These are phyloP conservation scores for Wolfiporia cocos DNA, from an alignment of 1,284 basidiomycete species.

Conservation along the genomic window DNA sequence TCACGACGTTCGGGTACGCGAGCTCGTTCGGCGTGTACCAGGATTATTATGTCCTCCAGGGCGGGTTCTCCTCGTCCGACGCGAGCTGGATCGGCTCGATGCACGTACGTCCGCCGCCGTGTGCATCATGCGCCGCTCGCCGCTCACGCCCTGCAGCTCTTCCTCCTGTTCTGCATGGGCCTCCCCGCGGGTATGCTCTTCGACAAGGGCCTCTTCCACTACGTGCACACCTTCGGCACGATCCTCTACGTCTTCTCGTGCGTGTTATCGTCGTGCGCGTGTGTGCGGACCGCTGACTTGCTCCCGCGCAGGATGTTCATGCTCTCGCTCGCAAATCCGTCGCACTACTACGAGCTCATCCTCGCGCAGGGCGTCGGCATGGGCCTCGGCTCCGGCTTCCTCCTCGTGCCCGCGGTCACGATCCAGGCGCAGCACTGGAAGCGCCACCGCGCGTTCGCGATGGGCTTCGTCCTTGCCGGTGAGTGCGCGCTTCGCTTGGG, in stretches of 20 bases:
- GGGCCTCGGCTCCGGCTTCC: conserved; percentile 36
- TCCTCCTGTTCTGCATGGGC: conserved; percentile 23
- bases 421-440: conserved; percentile 11
- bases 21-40: conserved; percentile 40
- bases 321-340: conserved; percentile 17
- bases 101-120: conserved; percentile 20
- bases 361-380: conserved; percentile 34
- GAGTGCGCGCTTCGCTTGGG: too few species aligned
- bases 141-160: not conserved
- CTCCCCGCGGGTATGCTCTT: conserved; percentile 22
- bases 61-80: conserved; percentile 21
- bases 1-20: conserved; percentile 36
- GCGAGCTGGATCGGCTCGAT: conserved; percentile 37
- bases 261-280: too few species aligned
- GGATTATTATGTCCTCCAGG: conserved; percentile 33
- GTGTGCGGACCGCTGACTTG: not conserved
- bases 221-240: conserved; percentile 2
- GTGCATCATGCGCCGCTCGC: not conserved
- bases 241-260: conserved; percentile 8
- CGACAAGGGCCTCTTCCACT: conserved; percentile 14
- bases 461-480: conserved; percentile 23
- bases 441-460: conserved; percentile 8
- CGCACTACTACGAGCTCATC: conserved; percentile 21
- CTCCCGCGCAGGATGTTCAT: conserved; percentile 16
- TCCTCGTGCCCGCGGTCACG: conserved; percentile 14